Evolutionary conservation across 2,329 filamentous ascomycete species (phyloP).

Genomic region (Blumeria hordei): DNA sequence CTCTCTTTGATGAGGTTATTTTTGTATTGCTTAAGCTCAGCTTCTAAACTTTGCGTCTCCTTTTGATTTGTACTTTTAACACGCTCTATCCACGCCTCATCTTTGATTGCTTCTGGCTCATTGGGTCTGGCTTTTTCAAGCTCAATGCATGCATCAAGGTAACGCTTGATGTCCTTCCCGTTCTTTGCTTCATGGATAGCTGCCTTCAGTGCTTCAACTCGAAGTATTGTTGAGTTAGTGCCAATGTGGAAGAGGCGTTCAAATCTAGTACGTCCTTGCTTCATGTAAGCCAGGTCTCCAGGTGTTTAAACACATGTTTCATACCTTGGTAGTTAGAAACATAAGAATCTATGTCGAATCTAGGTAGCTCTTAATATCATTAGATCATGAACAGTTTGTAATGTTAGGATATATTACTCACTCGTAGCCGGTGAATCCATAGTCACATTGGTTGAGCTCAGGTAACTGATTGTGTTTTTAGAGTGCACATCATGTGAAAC

Average conservation of each 20-base stretch:
- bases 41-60: constrained; percentile 55
- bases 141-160: constrained; percentile 41
- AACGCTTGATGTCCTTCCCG: constrained; percentile 48
- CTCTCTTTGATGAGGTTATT: constrained; percentile 96
- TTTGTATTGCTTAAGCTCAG: constrained; percentile 75
- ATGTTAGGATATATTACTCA: too few species aligned
- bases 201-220: constrained; percentile 55
- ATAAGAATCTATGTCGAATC: constrained; percentile 2
- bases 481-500: too few species aligned
- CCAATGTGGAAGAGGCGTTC: constrained; percentile 68
- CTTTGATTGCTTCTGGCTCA: constrained; percentile 41
- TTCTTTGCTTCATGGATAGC: constrained; percentile 54
- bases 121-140: constrained; percentile 38
- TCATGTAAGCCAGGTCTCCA: neutral
- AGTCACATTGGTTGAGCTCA: too few species aligned
- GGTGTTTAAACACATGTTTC: neutral
- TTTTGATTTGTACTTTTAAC: constrained; percentile 40
- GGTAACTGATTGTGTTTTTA: too few species aligned
- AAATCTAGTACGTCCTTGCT: constrained; percentile 56
- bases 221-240: constrained; percentile 48
- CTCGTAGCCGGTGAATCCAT: too few species aligned
- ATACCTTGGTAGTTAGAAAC: constrained; percentile 2
- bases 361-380: constrained; percentile 1
- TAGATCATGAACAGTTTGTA: too few species aligned
- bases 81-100: constrained; percentile 51